Conservation (phyloP, 2,329 filamentous ascomycete species). For the Aspergillus costaricaensis region DNA sequence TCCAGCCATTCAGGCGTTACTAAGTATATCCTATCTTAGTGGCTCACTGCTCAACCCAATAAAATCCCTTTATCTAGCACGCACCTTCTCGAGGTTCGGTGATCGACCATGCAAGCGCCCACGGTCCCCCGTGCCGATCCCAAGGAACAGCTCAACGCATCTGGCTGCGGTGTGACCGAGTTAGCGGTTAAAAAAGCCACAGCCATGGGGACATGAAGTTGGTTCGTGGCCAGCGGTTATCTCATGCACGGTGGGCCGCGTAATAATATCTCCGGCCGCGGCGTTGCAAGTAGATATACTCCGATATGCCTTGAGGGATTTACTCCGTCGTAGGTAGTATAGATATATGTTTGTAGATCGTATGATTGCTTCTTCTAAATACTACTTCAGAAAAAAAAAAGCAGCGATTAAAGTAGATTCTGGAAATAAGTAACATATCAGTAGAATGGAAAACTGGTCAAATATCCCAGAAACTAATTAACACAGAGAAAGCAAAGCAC, state of each 20-base stretch:
- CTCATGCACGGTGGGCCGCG: neutral
- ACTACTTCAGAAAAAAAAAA: no score
- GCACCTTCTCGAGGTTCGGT: neutral
- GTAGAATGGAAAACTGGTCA: no score
- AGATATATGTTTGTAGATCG: no score
- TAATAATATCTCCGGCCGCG: neutral
- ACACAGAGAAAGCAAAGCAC: no score
- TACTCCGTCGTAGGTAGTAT: no score
- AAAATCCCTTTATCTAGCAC: neutral
- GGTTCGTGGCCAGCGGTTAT: neutral
- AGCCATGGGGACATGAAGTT: neutral
- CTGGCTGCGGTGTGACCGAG: neutral
- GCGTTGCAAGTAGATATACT: neutral
- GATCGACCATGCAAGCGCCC: neutral
- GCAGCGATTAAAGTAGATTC: no score
- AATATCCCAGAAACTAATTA: no score
- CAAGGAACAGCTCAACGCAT: neutral
- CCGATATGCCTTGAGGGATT: neutral
- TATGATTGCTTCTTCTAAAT: no score
- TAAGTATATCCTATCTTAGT: neutral
- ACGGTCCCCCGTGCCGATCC: neutral
- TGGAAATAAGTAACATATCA: no score
- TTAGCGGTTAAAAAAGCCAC: neutral
- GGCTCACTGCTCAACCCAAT: neutral
- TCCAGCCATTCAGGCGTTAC: no score